Evolutionary conservation across 106 monocot genomes (phyloP), one percentile per base, ranked within the genome.

Genomic region (Hemerocallis citrina): DNA sequence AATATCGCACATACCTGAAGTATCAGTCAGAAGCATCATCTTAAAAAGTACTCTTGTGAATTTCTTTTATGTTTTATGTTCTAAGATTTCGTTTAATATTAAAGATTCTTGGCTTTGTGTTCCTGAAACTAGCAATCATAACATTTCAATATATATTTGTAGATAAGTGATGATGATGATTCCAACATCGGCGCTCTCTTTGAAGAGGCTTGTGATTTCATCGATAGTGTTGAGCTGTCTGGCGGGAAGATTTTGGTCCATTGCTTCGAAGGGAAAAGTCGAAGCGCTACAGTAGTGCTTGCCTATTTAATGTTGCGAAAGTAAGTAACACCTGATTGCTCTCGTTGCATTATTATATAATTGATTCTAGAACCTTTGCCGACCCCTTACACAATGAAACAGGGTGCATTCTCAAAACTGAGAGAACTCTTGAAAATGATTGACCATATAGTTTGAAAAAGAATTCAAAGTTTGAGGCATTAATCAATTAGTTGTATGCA

Each of bases 181-280:
- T 75, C 75, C 49, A 68, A 91, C 20, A 91, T 98, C 64, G 68
- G 82, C 14, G 40, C 51, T 20, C 68, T 98, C 60, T 91, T 98
- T 63, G 81, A 77, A 27, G 87, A 80, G 44, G 84, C 81, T 10
- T 85, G 66, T 19, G 74, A 81, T 70, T 98, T 69, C 59, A 88
- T 98, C 9, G 87, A 81, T 61, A 16, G 67, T 35, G 84, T 85
- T 15, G 91, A 69, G 21, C 49, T 59, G 15, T 61, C 37, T 0
- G 74, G 84, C 13, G 78, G 91, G 30, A 96, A 84, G 59, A 72
- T 98, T 55, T 50, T 98, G 35, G 87, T 98, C 19, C 96, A 98
- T 57, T 98, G 96, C 59, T 98, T 98, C 35, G 96, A 98, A 79
- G 96, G 96, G 22, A 78, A 77, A 75, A 98, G 96, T 48, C 87